phyloP scores from a whole-genome alignment of 345 rosid genomes.

The Rhizophora mangle region DNA sequence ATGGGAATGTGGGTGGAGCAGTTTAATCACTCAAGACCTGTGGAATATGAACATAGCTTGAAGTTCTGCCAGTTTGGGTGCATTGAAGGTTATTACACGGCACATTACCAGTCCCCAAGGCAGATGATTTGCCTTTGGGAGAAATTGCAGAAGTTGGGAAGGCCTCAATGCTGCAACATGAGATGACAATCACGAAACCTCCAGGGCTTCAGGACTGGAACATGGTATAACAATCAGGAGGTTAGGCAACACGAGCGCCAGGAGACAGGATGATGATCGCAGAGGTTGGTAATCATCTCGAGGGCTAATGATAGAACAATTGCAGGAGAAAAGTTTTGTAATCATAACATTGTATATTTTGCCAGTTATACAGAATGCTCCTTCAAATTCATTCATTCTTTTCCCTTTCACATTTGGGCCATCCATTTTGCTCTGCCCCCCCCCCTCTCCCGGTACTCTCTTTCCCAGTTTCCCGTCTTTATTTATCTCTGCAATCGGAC shows the following conservation, averaged over 20 bases:
- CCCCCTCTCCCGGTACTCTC: too few relatives aligned
- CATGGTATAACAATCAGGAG: neutral
- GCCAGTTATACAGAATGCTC: neutral
- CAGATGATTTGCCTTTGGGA: conserved; percentile 97
- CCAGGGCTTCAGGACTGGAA: neutral
- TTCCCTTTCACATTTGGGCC: neutral
- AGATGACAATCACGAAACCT: conserved; percentile 36
- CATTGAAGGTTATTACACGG: conserved; percentile 75
- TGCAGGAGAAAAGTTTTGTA: conserved; percentile 15
- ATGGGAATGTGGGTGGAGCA: conserved; percentile 99
- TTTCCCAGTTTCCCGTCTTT: too few relatives aligned
- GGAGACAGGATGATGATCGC: neutral
- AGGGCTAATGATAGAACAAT: neutral
- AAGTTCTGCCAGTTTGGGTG: conserved; percentile 93
- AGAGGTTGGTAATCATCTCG: neutral
- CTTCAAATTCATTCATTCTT: conserved; percentile 14
- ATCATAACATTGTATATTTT: conserved; percentile 18
- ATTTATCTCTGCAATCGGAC: too few relatives aligned
- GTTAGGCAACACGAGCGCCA: neutral
- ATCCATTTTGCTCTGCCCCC: neutral
- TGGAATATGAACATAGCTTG: conserved; percentile 74
- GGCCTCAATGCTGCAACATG: conserved; percentile 80
- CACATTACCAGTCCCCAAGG: conserved; percentile 94
- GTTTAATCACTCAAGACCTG: conserved; percentile 71
- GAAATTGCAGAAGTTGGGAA: conserved; percentile 50